phyloP scores from a whole-genome alignment of 2,329 filamentous ascomycete genomes.

The Alternaria tenuissima region DNA sequence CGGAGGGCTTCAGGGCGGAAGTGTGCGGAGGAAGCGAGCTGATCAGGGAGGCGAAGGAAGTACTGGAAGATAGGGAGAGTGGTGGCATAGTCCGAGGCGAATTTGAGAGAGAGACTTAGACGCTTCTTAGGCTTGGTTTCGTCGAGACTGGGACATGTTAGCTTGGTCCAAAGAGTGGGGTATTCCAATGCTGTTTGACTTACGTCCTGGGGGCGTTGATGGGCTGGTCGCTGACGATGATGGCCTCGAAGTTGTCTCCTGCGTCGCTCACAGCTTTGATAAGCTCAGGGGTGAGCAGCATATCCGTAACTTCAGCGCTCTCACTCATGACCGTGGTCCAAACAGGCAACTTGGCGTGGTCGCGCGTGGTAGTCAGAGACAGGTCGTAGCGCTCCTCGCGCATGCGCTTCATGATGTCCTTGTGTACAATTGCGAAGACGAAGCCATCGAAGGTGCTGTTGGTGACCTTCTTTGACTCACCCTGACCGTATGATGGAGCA shows the following conservation, averaged over 20 bases:
- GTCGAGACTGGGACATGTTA: conserved; percentile 68
- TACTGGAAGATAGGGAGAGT: conserved; percentile 80
- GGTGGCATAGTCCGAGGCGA: conserved; percentile 66
- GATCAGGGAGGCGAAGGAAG: conserved; percentile 86
- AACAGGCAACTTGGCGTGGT: conserved; percentile 84
- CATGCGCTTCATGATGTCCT: conserved; percentile 88
- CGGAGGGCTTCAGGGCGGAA: conserved; percentile 89
- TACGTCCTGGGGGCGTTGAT: conserved; percentile 85
- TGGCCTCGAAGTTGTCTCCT: conserved; percentile 78
- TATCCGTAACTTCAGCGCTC: conserved; percentile 91
- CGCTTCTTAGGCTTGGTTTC: conserved; percentile 88
- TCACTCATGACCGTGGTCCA: conserved; percentile 98
- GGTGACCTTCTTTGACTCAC: conserved; percentile 68
- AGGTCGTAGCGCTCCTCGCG: conserved; percentile 94
- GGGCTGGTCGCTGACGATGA: conserved; percentile 91
- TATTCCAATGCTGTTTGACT: conserved; percentile 47
- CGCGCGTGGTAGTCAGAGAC: conserved; percentile 91
- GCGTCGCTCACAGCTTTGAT: conserved; percentile 79
- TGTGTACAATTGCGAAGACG: conserved; percentile 95
- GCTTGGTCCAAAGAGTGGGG: not conserved
- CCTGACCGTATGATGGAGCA: conserved; percentile 70
- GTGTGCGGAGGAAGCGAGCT: conserved; percentile 76
- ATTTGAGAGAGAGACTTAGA: conserved; percentile 76
- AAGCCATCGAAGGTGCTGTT: conserved; percentile 83
- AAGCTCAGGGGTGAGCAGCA: conserved; percentile 86